These are phyloP conservation scores for Boletus rubescentipes DNA, from an alignment of 768 basidiomycete species.

Conservation along the genomic window DNA sequence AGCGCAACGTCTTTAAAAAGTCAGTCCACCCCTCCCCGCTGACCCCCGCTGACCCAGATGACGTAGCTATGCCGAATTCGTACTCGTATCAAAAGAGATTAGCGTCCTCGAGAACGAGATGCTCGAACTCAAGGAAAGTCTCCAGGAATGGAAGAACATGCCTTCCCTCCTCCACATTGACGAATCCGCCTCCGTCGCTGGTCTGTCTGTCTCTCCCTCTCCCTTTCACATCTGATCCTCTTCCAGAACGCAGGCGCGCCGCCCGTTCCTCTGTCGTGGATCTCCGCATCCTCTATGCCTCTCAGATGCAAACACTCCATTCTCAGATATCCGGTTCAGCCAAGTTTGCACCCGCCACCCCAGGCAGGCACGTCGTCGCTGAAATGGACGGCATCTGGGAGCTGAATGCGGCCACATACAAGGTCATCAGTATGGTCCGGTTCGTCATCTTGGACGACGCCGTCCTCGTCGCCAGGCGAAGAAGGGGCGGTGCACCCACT, in stretches of 20 bases:
- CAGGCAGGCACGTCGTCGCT: constrained; percentile 86
- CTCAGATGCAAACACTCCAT: constrained; percentile 91
- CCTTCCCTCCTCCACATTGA: constrained; percentile 91
- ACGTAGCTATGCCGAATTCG: constrained; percentile 92
- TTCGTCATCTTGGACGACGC: constrained; percentile 92
- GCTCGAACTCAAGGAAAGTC: constrained; percentile 91
- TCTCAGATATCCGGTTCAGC: constrained; percentile 90
- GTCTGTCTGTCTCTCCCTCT: constrained; percentile 30
- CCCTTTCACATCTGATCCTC: constrained; percentile 19
- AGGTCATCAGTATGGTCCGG: constrained; percentile 80
- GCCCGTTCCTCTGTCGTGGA: constrained; percentile 94
- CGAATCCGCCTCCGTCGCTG: constrained; percentile 66
- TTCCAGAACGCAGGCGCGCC: constrained; percentile 52
- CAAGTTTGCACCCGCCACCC: constrained; percentile 89
- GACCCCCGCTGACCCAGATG: constrained; percentile 8
- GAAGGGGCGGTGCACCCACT: constrained; percentile 58
- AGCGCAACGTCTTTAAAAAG: constrained; percentile 96
- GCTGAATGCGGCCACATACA: constrained; percentile 94
- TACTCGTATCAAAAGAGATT: constrained; percentile 96
- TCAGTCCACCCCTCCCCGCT: constrained; percentile 27
- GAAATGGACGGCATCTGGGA: constrained; percentile 83
- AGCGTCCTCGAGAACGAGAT: constrained; percentile 95
- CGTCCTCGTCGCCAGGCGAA: constrained; percentile 80
- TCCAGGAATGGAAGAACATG: constrained; percentile 96
- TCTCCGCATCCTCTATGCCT: constrained; percentile 89